Base-by-base conservation (phyloP, 345 rosid species). In the Kandelia obovata region DNA sequence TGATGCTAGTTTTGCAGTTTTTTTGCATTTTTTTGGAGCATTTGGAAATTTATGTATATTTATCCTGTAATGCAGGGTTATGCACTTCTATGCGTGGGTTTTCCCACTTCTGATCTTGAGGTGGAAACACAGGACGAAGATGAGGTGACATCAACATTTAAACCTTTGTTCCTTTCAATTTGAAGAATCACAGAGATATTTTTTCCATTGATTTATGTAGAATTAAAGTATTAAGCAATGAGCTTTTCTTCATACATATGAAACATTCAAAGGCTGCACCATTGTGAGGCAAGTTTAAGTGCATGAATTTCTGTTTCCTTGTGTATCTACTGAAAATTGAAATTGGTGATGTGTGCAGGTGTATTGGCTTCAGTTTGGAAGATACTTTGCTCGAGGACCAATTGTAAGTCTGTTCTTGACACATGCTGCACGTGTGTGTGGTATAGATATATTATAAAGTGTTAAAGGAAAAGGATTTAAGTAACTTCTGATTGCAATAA, bases 351-450 rank as follows among this genome's bases (percentile, higher is more conserved):
- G 32, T 59, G 62, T 69, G 65, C 88, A 92, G 98, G 97, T 93
- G 19, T 90, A 93, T 73, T 90, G 98, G 97, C 97, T 93, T 77
- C 97, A 94, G 68, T 94, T 94, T 73, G 98, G 98, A 86, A 88
- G 98, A 91, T 94, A 91, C 86, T 91, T 89, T 62, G 98, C 98
- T 4, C 90, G 92, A 75, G 97, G 98, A 80, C 96, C 97, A 53
- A 74, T 91, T 62, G 97, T 93, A 83, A 91, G 98, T 85, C 71
- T 58, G 5, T 75, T 26, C 71, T 9, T 65, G 32, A 75, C 62
- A 37, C 23, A n/a, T 64, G 16, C 58, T 58, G 11, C 28, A 10
- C 1, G 5, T 9, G 25, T 56, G 31, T 9, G 25, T 56, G 31
- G 49, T 43, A 13, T 43, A 43, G 17, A 2, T 43, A 39, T 11